Percentiles rank a stretch among this genome's conserved stretches.
Conservation (phyloP, 495 filamentous ascomycete species). For the Immersiella caudata region DNA sequence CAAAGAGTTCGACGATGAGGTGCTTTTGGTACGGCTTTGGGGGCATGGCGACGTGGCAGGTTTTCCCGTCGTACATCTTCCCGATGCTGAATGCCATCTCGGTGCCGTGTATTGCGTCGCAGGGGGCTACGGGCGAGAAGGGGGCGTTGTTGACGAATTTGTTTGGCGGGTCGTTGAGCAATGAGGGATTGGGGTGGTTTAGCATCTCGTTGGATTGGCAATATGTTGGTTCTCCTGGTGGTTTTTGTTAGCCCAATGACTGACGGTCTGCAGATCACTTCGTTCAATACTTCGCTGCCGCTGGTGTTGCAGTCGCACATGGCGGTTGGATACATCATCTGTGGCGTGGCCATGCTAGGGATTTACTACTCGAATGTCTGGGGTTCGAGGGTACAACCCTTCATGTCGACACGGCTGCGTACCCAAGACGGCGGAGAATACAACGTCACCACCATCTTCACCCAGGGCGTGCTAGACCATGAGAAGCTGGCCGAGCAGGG, state of each 20-base stretch:
- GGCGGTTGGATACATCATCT: slow-evolving; percentile 46
- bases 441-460: slow-evolving; percentile 47
- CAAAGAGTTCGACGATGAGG: slow-evolving; percentile 43
- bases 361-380: slow-evolving; percentile 57
- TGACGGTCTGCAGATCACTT: slow-evolving; percentile 42
- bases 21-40: slow-evolving; percentile 47
- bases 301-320: slow-evolving; percentile 25
- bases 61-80: slow-evolving; percentile 58
- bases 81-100: slow-evolving; percentile 57
- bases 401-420: slow-evolving; percentile 55
- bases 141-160: slow-evolving; percentile 57
- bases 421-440: slow-evolving; percentile 47
- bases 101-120: slow-evolving; percentile 57
- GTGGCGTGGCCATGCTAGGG: slow-evolving; percentile 46
- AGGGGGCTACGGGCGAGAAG: slow-evolving; percentile 40
- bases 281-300: slow-evolving; percentile 34
- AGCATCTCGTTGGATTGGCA: slow-evolving; percentile 59
- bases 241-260: no score
- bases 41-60: slow-evolving; percentile 52
- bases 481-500: slow-evolving; percentile 37
- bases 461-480: slow-evolving; percentile 18
- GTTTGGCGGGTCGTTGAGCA: slow-evolving; percentile 59
- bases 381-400: slow-evolving; percentile 42
- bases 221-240: slow-evolving; percentile 45
- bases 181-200: slow-evolving; percentile 55